Evolutionary conservation across 345 rosid species (phyloP).

Genomic region (Hypericum perforatum): DNA sequence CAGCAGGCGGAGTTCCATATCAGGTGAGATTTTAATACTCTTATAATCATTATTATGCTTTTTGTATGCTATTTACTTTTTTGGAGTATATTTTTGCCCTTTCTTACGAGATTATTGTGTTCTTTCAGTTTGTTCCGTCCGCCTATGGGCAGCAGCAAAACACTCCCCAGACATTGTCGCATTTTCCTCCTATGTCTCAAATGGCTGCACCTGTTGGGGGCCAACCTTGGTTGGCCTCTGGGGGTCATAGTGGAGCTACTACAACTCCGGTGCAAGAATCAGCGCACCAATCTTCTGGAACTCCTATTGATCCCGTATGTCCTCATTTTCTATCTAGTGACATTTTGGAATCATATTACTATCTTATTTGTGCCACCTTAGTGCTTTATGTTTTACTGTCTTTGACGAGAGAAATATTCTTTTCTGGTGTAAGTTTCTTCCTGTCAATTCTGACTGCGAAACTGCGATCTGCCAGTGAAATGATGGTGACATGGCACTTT

Average conservation of each 20-base stretch:
- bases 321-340: neutral
- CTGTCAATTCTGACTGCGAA: no score
- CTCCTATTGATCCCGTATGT: conserved; percentile 54
- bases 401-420: no score
- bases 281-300: conserved; percentile 43
- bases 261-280: conserved; percentile 37
- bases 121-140: conserved; percentile 47
- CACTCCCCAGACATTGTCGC: conserved; percentile 30
- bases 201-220: conserved; percentile 41
- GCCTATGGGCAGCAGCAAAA: conserved; percentile 60
- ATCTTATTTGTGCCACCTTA: neutral
- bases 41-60: no score
- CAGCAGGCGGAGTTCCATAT: conserved; percentile 52
- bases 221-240: conserved; percentile 60
- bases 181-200: conserved; percentile 52
- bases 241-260: conserved; percentile 39
- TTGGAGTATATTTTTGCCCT: conserved; percentile 8
- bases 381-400: neutral
- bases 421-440: no score
- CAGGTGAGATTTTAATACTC: conserved; percentile 31
- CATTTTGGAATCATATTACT: neutral
- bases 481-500: no score
- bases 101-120: conserved; percentile 7
- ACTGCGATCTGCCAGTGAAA: no score
- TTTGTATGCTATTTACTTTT: conserved; percentile 1